Evolutionary conservation across 148 eudicot species (phyloP).

Genomic region (Camellia japonica): DNA sequence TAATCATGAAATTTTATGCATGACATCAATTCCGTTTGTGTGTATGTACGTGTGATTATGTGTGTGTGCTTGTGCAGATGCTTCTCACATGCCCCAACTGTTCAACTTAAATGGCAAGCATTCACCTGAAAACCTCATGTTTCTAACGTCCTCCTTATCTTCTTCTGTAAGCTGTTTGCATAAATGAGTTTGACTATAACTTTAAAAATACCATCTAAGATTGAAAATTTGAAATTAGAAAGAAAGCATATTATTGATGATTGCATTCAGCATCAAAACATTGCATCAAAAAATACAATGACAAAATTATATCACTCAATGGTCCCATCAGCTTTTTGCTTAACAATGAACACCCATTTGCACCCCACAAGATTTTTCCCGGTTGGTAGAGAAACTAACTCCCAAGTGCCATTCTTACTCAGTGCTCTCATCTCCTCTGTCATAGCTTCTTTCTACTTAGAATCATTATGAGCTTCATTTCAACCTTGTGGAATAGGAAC

Average conservation of each 20-base stretch:
- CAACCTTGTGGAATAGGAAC: no score
- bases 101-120: background rate
- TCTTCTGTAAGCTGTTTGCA: background rate
- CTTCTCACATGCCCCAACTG: background rate
- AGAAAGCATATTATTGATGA: background rate
- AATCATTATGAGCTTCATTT: no score
- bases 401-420: no score
- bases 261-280: background rate
- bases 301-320: background rate
- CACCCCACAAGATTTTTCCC: no score
- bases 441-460: no score
- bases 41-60: background rate
- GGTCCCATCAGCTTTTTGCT: no score
- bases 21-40: background rate
- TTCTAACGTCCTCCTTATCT: slow-evolving; percentile 6
- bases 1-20: background rate
- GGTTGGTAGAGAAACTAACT: no score
- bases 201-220: background rate
- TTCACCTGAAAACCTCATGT: background rate
- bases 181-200: background rate
- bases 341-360: no score
- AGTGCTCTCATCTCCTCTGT: no score
- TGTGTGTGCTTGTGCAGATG: background rate
- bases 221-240: background rate
- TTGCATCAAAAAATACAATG: background rate